These are phyloP conservation scores for Vanderwaltozyma tropicalis DNA, from an alignment of 805 yeast species.

Conservation along the genomic window DNA sequence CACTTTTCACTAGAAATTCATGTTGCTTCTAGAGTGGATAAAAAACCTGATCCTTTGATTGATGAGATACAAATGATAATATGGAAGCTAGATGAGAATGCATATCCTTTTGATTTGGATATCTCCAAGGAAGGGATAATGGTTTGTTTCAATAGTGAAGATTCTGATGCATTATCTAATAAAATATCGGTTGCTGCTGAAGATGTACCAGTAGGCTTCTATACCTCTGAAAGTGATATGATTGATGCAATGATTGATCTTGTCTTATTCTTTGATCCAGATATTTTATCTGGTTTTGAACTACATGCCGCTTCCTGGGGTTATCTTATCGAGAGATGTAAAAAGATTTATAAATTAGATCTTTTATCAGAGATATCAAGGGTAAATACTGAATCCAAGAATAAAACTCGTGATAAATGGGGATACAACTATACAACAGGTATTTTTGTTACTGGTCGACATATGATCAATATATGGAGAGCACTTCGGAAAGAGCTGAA, in stretches of 20 bases:
- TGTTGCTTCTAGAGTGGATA: slow-evolving; percentile 40
- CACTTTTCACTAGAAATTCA: slow-evolving; percentile 62
- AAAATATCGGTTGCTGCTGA: slow-evolving; percentile 11
- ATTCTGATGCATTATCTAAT: slow-evolving; percentile 2
- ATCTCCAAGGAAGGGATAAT: slow-evolving; percentile 32
- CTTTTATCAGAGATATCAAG: slow-evolving; percentile 53
- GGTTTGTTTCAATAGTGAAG: slow-evolving; percentile 9
- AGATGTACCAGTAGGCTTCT: slow-evolving; percentile 30
- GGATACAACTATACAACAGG: slow-evolving; percentile 72
- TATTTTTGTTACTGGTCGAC: slow-evolving; percentile 66
- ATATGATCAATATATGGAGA: slow-evolving; percentile 80
- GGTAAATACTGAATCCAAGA: slow-evolving; percentile 37
- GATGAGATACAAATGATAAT: slow-evolving; percentile 54
- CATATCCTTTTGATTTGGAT: slow-evolving; percentile 27
- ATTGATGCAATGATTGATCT: slow-evolving; percentile 43
- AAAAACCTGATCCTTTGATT: slow-evolving; percentile 51
- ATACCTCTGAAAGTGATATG: slow-evolving; percentile 49
- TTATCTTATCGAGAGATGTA: slow-evolving; percentile 59
- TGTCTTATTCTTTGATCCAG: slow-evolving; percentile 69
- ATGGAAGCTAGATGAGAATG: slow-evolving; percentile 48
- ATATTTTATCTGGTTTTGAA: slow-evolving; percentile 79
- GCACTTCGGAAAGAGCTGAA: slow-evolving; percentile 51
- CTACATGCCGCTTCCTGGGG: slow-evolving; percentile 83
- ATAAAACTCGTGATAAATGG: slow-evolving; percentile 60
- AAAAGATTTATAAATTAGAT: slow-evolving; percentile 37